Evolutionary conservation across 768 basidiomycete genomes (phyloP).

Genomic region (Mycena vitilis): DNA sequence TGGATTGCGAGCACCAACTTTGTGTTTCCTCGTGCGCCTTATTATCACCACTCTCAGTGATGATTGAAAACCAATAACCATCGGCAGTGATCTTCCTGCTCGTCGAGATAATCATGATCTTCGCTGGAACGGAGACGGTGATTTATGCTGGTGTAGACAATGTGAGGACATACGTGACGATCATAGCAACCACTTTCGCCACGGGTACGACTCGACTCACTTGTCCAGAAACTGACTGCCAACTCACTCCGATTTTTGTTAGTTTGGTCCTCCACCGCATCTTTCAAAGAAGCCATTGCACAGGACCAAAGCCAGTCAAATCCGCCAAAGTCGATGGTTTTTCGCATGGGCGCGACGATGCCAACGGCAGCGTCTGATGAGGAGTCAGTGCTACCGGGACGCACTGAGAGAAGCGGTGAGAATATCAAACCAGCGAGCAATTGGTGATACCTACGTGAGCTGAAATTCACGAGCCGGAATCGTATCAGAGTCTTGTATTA

Average conservation of each 20-base stretch:
- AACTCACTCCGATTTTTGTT: neutral
- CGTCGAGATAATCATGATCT: neutral
- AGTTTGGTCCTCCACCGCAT: slow-evolving; percentile 2
- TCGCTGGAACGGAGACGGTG: neutral
- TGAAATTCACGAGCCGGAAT: too few relatives aligned
- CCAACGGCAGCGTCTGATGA: too few relatives aligned
- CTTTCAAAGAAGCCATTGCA: slow-evolving; percentile 3
- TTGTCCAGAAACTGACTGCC: neutral
- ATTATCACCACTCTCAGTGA: neutral
- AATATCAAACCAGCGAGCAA: too few relatives aligned
- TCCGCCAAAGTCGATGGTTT: too few relatives aligned
- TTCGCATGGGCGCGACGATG: too few relatives aligned
- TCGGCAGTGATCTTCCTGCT: neutral
- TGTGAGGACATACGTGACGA: neutral
- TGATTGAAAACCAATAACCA: too few relatives aligned
- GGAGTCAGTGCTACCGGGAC: too few relatives aligned
- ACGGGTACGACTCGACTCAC: neutral
- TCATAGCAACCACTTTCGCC: neutral
- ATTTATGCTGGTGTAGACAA: neutral
- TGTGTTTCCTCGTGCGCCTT: neutral
- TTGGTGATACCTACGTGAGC: too few relatives aligned
- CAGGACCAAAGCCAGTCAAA: neutral
- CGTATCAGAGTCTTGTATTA: too few relatives aligned
- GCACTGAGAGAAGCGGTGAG: too few relatives aligned
- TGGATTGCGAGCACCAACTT: slow-evolving; percentile 4